These are phyloP conservation scores for Cylindricascospora bacillispora DNA, from an alignment of 1,139 yeast species.

Conservation along the genomic window DNA sequence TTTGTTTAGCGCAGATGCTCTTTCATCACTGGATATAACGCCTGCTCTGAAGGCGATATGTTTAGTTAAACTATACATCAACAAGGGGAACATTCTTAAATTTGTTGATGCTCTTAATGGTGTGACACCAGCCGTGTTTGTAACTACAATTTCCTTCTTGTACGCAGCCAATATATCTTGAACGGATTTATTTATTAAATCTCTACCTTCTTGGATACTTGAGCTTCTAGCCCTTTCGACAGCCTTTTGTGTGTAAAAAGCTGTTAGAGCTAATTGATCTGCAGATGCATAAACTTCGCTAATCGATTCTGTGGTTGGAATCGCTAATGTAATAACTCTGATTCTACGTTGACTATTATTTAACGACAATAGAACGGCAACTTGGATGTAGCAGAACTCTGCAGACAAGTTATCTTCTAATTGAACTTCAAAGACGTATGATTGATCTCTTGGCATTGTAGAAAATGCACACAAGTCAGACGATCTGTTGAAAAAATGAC, in stretches of 20 bases:
- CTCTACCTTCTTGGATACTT: slow-evolving; percentile 70
- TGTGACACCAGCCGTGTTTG: slow-evolving; percentile 78
- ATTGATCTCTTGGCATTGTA: slow-evolving; percentile 91
- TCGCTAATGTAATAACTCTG: slow-evolving; percentile 76
- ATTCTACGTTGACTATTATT: slow-evolving; percentile 86
- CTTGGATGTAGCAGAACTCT: slow-evolving; percentile 77
- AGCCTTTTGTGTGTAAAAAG: slow-evolving; percentile 73
- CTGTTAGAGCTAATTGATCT: slow-evolving; percentile 83
- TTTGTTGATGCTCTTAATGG: slow-evolving; percentile 83
- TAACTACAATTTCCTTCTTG: slow-evolving; percentile 82
- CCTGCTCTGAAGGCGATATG: slow-evolving; percentile 78
- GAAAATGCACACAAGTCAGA: slow-evolving; percentile 97
- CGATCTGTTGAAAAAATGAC: slow-evolving; percentile 92
- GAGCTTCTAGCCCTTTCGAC: slow-evolving; percentile 63
- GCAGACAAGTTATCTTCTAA: slow-evolving; percentile 75
- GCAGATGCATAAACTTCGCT: slow-evolving; percentile 88
- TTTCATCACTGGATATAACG: slow-evolving; percentile 82
- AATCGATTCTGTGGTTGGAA: slow-evolving; percentile 73
- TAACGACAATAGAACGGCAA: slow-evolving; percentile 84
- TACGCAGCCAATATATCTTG: slow-evolving; percentile 68
- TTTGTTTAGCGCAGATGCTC: slow-evolving; percentile 80
- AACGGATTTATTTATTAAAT: slow-evolving; percentile 50
- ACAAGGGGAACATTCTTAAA: slow-evolving; percentile 83
- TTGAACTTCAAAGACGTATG: slow-evolving; percentile 74
- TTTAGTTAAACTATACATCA: slow-evolving; percentile 71